Evolutionary conservation across 768 basidiomycete species (phyloP).

Genomic region (Gymnopilus junonius): DNA sequence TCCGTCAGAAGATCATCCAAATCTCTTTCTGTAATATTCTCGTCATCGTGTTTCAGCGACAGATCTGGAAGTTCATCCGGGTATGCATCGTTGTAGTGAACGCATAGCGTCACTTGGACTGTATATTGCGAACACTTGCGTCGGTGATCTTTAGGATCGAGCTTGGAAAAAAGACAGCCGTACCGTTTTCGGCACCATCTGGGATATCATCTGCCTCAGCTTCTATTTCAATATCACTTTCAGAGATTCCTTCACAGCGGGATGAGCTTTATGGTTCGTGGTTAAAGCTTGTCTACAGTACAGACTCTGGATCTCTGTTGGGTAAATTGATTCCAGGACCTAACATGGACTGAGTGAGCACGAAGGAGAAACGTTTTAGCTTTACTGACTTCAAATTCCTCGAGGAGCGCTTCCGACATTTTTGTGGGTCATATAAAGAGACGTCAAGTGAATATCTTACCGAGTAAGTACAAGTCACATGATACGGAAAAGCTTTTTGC

Average conservation of each 20-base stretch:
- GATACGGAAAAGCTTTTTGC: background rate
- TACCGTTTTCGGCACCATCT: constrained; percentile 64
- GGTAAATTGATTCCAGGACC: constrained; percentile 96
- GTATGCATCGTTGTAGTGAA: constrained; percentile 82
- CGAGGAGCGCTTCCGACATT: constrained; percentile 76
- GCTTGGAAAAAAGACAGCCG: constrained; percentile 23
- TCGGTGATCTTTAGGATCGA: background rate
- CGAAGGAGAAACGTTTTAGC: constrained; percentile 7
- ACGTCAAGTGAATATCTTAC: background rate
- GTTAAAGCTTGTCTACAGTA: constrained; percentile 39
- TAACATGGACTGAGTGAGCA: constrained; percentile 32
- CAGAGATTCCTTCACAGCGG: constrained; percentile 73
- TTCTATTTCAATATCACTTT: constrained; percentile 79
- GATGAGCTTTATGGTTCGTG: constrained; percentile 47
- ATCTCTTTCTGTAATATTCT: constrained; percentile 62
- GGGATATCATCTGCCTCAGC: constrained; percentile 84
- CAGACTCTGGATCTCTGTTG: constrained; percentile 91
- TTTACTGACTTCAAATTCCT: constrained; percentile 84
- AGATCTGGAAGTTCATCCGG: constrained; percentile 84
- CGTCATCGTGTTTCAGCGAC: constrained; percentile 63
- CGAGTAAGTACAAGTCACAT: background rate
- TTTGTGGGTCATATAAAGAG: constrained; percentile 16
- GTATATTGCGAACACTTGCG: constrained; percentile 3
- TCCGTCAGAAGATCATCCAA: constrained; percentile 56
- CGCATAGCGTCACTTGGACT: constrained; percentile 78